A percentile compares a stretch with the other conserved stretches of the same genome.
phyloP scores from a whole-genome alignment of 768 basidiomycete species.

The Baorangia bicolor region DNA sequence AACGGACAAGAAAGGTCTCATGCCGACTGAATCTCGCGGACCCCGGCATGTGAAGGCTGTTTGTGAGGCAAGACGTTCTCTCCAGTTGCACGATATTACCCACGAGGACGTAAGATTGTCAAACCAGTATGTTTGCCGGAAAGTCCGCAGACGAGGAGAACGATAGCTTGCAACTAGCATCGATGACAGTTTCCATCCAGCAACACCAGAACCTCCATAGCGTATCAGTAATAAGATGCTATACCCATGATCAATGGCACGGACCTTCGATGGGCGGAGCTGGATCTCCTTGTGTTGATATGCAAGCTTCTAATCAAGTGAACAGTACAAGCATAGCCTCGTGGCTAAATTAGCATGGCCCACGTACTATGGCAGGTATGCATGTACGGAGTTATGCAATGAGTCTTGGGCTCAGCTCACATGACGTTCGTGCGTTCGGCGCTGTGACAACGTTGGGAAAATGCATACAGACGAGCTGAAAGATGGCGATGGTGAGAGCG shows the following conservation, averaged over 20 bases:
- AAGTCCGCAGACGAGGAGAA: background rate
- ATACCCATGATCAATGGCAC: background rate
- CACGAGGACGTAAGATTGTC: background rate
- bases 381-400: background rate
- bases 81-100: background rate
- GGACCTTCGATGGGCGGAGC: background rate
- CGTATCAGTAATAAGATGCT: background rate
- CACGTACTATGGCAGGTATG: background rate
- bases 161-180: background rate
- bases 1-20: slow-evolving; percentile 42
- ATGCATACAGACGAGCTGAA: background rate
- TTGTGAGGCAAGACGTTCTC: background rate
- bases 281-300: background rate
- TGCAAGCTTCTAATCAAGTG: background rate
- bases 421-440: background rate
- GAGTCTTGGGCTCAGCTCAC: background rate
- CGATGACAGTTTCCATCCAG: background rate
- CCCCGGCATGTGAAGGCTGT: too few relatives aligned
- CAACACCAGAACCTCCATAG: background rate
- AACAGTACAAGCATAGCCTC: background rate
- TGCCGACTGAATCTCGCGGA: background rate
- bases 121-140: background rate
- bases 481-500: background rate
- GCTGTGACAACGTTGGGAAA: background rate
- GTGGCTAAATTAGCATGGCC: background rate